Base-by-base conservation (phyloP, 2,329 filamentous ascomycete genomes). In the Zelopaecilomyces penicillatus region DNA sequence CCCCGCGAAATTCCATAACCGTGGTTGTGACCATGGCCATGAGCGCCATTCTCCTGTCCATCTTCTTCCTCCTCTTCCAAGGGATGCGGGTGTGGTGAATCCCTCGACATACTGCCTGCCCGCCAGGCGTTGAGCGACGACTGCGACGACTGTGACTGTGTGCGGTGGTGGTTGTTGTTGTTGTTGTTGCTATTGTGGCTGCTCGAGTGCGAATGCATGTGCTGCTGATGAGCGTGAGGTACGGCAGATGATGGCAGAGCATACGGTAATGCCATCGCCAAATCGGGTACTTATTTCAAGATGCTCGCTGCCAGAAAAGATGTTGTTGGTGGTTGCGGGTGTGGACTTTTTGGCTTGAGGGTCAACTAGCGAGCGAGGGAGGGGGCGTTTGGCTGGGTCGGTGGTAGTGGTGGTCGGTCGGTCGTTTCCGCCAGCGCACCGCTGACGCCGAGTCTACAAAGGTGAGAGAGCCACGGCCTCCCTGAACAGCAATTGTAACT, bases 201-300 rank as follows among this genome's bases (percentile, higher is more conserved):
- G 19, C 19, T 19, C 19, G 19, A 19, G 19, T 67, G 67, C 5
- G 65, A 59, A 52, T 71, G 65, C 38, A 65, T 58, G 47, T 66
- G 60, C 40, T 66, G 66, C 43, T 69, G 63, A 52, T 74, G 68
- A 46, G 66, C 68, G 51, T 71, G 71, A 42, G 71, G 68, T 38
- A 75, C 59, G 34, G 71, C 65, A 32, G 73, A 66, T 32, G 72
- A 68, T n/a, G 75, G 75, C 44, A 79, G 60, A 42, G 69, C 65
- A 56, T 76, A 79, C 26, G 75, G 71, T 33, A 74, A 71, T 48
- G 71, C 67, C 71, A 75, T 75, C 26, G 5, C 19, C 28, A 7
- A 27, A 30, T 29, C 29, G 10, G 32, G 42, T 47, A 10, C 31
- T 10, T 8, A 40, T 26, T 19, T 19, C 19, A 19, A 19, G 19